Percentiles rank a stretch among this genome's conserved stretches.
Evolutionary conservation across 768 basidiomycete species (phyloP).

Genomic region (Candolleomyces eurysporus): DNA sequence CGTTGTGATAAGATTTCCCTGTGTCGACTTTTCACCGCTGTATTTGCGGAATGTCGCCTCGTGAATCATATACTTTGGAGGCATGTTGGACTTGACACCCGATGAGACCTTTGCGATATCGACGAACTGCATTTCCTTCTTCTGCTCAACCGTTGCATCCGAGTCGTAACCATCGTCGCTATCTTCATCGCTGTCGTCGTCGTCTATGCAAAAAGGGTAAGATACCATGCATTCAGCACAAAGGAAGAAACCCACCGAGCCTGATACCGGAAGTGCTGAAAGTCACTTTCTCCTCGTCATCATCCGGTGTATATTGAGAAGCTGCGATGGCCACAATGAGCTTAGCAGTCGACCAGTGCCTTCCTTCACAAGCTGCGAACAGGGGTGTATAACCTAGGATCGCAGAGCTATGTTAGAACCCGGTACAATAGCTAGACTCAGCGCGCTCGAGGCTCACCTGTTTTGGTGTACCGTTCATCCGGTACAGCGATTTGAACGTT

Average conservation of each 20-base stretch:
- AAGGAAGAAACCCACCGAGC: constrained; percentile 25
- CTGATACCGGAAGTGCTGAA: constrained; percentile 32
- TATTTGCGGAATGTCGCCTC: not conserved
- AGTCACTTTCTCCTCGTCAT: constrained; percentile 28
- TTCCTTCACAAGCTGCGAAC: constrained; percentile 44
- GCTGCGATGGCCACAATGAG: constrained; percentile 55
- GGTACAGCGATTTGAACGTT: constrained; percentile 28
- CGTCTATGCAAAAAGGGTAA: constrained; percentile 15
- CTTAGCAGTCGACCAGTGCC: constrained; percentile 58
- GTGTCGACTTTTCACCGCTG: not conserved
- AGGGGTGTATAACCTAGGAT: constrained; percentile 46
- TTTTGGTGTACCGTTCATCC: constrained; percentile 12
- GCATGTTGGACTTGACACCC: constrained; percentile 34
- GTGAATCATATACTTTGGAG: constrained; percentile 37
- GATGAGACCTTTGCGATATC: constrained; percentile 54
- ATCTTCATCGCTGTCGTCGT: constrained; percentile 43
- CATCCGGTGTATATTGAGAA: constrained; percentile 46
- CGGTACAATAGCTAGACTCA: not conserved
- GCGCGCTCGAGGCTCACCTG: constrained; percentile 19
- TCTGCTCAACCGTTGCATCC: constrained; percentile 36
- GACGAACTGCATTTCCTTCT: constrained; percentile 38
- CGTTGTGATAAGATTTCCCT: constrained; percentile 26
- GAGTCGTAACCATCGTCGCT: constrained; percentile 38
- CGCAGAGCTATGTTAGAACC: not conserved
- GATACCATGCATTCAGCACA: not conserved